These are phyloP conservation scores for Fonsecaea pugnacius DNA, from an alignment of 2,329 filamentous ascomycete species.

Conservation along the genomic window DNA sequence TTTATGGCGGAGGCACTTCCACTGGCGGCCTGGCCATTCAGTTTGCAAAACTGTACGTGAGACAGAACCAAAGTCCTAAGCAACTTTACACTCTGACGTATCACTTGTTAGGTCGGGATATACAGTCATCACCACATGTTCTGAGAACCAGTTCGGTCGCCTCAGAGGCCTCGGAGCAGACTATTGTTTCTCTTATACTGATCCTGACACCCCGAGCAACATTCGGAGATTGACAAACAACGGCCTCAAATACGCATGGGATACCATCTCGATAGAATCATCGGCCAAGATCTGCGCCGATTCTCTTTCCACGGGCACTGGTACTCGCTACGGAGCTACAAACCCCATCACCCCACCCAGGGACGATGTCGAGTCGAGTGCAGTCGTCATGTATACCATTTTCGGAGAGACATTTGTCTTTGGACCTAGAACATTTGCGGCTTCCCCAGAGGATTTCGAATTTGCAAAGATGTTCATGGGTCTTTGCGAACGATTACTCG, in stretches of 20 bases:
- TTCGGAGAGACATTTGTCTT: conserved; percentile 41
- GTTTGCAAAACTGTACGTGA: not conserved
- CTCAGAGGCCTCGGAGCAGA: conserved; percentile 51
- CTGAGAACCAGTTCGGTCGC: conserved; percentile 50
- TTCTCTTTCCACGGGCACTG: conserved; percentile 41
- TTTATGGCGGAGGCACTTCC: not conserved
- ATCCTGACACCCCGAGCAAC: conserved; percentile 38
- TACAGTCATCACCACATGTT: conserved; percentile 48
- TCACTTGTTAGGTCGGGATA: conserved; percentile 41
- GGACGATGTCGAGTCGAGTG: conserved; percentile 41
- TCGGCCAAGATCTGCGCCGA: conserved; percentile 42
- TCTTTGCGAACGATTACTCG: conserved; percentile 48
- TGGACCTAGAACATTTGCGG: conserved; percentile 7
- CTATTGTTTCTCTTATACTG: conserved; percentile 54
- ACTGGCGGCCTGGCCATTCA: not conserved
- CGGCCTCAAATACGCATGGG: conserved; percentile 43
- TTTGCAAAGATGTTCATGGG: conserved; percentile 49
- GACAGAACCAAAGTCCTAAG: not conserved
- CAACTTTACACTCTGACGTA: not conserved
- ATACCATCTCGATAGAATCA: conserved; percentile 42
- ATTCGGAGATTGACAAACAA: conserved; percentile 46
- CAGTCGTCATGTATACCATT: conserved; percentile 42
- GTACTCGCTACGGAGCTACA: conserved; percentile 40
- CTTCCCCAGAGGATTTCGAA: conserved; percentile 45
- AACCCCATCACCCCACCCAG: conserved; percentile 37